Evolutionary conservation across 768 basidiomycete species (phyloP).

Genomic region (Xanthoconium stramineum): DNA sequence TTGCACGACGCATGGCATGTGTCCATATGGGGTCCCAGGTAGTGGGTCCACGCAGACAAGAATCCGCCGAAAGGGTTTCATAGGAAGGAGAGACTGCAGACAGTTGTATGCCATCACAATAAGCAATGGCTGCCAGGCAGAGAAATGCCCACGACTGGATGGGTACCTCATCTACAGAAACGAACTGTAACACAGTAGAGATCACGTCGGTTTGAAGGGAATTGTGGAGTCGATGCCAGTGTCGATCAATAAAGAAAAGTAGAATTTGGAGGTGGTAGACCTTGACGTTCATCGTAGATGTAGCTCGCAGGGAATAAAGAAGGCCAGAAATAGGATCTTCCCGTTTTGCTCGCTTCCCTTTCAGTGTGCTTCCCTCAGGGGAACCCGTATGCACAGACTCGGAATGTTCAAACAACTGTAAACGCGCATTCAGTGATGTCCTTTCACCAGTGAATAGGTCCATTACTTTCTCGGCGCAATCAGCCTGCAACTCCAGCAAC

Average conservation of each 20-base stretch:
- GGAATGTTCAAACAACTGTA: conserved; percentile 60
- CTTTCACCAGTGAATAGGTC: neutral
- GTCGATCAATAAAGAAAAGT: conserved; percentile 79
- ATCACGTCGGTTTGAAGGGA: conserved; percentile 57
- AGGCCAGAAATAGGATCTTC: conserved; percentile 61
- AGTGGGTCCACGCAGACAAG: conserved; percentile 15
- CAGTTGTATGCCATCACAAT: conserved; percentile 37
- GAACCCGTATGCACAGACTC: conserved; percentile 49
- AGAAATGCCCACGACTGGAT: conserved; percentile 87
- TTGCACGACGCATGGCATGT: conserved; percentile 71
- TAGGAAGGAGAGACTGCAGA: neutral
- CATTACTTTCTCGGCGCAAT: conserved; percentile 66
- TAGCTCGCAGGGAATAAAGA: conserved; percentile 45
- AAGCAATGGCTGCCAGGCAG: conserved; percentile 70
- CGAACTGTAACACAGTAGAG: conserved; percentile 51
- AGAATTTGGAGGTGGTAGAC: conserved; percentile 68
- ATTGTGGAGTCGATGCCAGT: conserved; percentile 65
- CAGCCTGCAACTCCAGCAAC: conserved; percentile 74
- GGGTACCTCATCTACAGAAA: conserved; percentile 59
- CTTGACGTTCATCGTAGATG: conserved; percentile 33
- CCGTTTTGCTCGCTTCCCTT: conserved; percentile 50
- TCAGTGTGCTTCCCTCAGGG: conserved; percentile 26
- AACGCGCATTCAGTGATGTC: neutral
- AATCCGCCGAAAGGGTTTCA: neutral
- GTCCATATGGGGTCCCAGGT: conserved; percentile 86